These are phyloP conservation scores for Pancytospora philotis DNA, from an alignment of 371 early-diverging fungal species.

Conservation along the genomic window DNA sequence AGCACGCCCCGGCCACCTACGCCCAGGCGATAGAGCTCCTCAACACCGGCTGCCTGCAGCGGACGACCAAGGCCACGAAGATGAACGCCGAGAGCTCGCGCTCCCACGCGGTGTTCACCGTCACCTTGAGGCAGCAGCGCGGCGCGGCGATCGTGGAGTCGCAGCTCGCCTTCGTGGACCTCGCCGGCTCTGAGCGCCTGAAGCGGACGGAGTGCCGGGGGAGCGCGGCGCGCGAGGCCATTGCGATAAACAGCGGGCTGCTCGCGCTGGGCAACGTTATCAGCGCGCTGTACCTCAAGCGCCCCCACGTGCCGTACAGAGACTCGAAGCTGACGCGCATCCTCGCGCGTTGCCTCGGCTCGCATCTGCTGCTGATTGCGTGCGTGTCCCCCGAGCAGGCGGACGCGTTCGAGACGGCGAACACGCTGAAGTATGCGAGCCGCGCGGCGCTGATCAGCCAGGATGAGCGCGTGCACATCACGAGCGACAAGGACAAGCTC, in stretches of 20 bases:
- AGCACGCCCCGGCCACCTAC: slow-evolving; percentile 65
- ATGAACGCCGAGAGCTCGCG: slow-evolving; percentile 88
- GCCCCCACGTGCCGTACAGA: slow-evolving; percentile 77
- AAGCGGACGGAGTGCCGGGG: slow-evolving; percentile 85
- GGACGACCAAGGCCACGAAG: slow-evolving; percentile 80
- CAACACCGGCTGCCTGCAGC: slow-evolving; percentile 66
- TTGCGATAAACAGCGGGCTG: slow-evolving; percentile 88
- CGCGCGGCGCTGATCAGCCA: slow-evolving; percentile 53
- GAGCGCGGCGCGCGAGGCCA: slow-evolving; percentile 84
- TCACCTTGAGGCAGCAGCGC: slow-evolving; percentile 61
- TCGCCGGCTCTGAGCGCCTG: slow-evolving; percentile 93
- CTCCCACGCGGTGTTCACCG: slow-evolving; percentile 90
- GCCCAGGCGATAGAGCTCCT: slow-evolving; percentile 78
- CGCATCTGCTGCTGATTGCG: slow-evolving; percentile 75
- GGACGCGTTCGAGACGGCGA: slow-evolving; percentile 75
- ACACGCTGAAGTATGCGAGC: slow-evolving; percentile 67
- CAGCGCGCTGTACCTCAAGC: slow-evolving; percentile 71
- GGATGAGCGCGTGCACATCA: slow-evolving; percentile 13
- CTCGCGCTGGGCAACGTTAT: slow-evolving; percentile 95
- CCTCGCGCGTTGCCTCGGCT: slow-evolving; percentile 84
- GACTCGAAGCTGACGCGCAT: slow-evolving; percentile 90
- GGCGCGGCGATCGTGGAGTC: slow-evolving; percentile 3
- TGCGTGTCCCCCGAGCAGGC: slow-evolving; percentile 71
- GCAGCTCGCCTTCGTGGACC: slow-evolving; percentile 74
- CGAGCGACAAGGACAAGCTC: slow-evolving; percentile 1